phyloP scores from a whole-genome alignment of 2,329 filamentous ascomycete genomes.

The Aspergillus brunneoviolaceus region DNA sequence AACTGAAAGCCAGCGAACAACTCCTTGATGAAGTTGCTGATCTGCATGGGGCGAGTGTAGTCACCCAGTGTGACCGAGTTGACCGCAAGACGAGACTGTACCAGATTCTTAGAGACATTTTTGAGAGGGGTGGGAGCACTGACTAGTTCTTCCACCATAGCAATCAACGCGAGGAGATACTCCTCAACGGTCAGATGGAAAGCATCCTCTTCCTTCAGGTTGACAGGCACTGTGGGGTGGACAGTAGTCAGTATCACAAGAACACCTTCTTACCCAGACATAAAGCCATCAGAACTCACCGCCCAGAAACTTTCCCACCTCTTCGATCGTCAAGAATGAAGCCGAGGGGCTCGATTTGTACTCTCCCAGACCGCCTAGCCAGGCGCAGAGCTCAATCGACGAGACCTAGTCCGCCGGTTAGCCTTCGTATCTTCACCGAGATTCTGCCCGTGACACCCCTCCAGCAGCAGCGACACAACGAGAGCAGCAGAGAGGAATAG shows the following conservation, averaged over 20 bases:
- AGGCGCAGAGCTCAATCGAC: conserved; percentile 64
- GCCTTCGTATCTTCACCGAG: no score
- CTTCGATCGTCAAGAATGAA: conserved; percentile 81
- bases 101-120: not conserved
- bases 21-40: conserved; percentile 91
- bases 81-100: conserved; percentile 77
- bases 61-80: conserved; percentile 94
- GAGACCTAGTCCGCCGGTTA: conserved; percentile 46
- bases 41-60: conserved; percentile 78
- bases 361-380: conserved; percentile 73
- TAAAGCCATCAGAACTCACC: conserved; percentile 50
- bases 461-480: not conserved
- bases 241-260: not conserved
- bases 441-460: no score
- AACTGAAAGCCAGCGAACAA: conserved; percentile 95
- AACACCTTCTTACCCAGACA: conserved; percentile 2
- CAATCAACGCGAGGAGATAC: conserved; percentile 85
- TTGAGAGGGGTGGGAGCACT: not conserved
- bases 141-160: conserved; percentile 82
- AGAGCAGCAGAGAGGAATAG: not conserved
- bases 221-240: conserved; percentile 69
- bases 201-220: conserved; percentile 81
- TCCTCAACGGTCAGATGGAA: conserved; percentile 98
- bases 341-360: conserved; percentile 55
- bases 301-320: conserved; percentile 75